Conservation (phyloP, 768 basidiomycete species). For the Amanita polypyramis region DNA sequence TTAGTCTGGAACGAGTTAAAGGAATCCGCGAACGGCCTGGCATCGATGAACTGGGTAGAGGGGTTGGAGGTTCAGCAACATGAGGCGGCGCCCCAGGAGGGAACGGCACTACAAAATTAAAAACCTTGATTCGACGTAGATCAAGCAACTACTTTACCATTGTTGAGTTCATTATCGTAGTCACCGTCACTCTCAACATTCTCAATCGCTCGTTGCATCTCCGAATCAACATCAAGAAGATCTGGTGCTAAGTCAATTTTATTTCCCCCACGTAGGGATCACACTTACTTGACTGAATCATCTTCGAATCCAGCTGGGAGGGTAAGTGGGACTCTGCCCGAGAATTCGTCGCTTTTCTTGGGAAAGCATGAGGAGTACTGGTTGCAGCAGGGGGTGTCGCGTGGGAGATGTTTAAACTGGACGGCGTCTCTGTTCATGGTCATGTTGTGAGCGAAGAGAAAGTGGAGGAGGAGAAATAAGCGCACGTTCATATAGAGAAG, state of each 20-base stretch:
- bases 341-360: slow-evolving; percentile 42
- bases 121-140: background rate
- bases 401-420: slow-evolving; percentile 27
- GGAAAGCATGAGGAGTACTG: slow-evolving; percentile 44
- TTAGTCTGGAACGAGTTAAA: slow-evolving; percentile 2
- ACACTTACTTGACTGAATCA: slow-evolving; percentile 39
- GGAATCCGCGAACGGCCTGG: slow-evolving; percentile 6
- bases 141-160: background rate
- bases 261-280: background rate
- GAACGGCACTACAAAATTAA: slow-evolving; percentile 11
- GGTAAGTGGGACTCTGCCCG: slow-evolving; percentile 20
- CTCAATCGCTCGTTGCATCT: slow-evolving; percentile 58
- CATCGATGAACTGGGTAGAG: slow-evolving; percentile 2
- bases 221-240: slow-evolving; percentile 58
- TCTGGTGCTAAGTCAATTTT: slow-evolving; percentile 27
- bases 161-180: background rate
- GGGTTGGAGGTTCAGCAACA: background rate
- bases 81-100: slow-evolving; percentile 5
- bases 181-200: slow-evolving; percentile 41
- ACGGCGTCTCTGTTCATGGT: slow-evolving; percentile 24
- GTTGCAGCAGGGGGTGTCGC: slow-evolving; percentile 37
- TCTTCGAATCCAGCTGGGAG: slow-evolving; percentile 13
- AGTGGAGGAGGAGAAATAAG: background rate
- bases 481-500: slow-evolving; percentile 26
- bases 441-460: slow-evolving; percentile 4